A percentile compares a stretch with the other conserved stretches of the same genome.
These are phyloP conservation scores for Bauhinia variegata DNA, from an alignment of 306 rosid species.

Conservation along the genomic window DNA sequence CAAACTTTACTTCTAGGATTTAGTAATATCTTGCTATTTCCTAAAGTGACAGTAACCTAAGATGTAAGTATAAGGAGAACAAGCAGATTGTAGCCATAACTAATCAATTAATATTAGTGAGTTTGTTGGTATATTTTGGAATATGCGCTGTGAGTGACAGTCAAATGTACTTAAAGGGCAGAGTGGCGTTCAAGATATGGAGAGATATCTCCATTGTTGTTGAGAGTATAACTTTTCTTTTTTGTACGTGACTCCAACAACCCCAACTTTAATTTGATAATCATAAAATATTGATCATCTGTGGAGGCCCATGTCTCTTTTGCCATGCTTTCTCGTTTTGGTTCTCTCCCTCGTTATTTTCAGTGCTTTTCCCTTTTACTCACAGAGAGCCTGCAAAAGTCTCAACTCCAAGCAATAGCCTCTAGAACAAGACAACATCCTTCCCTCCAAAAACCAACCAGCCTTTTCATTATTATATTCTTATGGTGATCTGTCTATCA, in stretches of 20 bases:
- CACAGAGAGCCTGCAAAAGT: slow-evolving; percentile 43
- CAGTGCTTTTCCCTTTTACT: slow-evolving; percentile 45
- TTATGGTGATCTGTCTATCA: slow-evolving; percentile 58
- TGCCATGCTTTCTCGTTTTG: slow-evolving; percentile 32
- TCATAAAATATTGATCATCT: slow-evolving; percentile 6
- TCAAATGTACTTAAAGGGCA: slow-evolving; percentile 33
- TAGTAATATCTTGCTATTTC: too few relatives aligned
- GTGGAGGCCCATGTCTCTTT: slow-evolving; percentile 38
- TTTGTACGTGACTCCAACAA: slow-evolving; percentile 10
- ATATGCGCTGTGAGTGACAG: slow-evolving; percentile 15
- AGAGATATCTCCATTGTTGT: slow-evolving; percentile 23
- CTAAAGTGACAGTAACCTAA: too few relatives aligned
- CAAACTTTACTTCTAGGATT: too few relatives aligned
- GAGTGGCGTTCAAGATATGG: slow-evolving; percentile 35
- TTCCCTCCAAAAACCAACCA: slow-evolving; percentile 50
- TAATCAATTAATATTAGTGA: too few relatives aligned
- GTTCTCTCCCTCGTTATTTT: slow-evolving; percentile 49
- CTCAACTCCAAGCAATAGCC: slow-evolving; percentile 37
- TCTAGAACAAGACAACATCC: slow-evolving; percentile 57
- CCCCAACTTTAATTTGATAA: slow-evolving; percentile 24
- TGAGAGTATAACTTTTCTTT: slow-evolving; percentile 4
- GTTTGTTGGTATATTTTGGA: neutral
- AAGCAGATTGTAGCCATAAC: too few relatives aligned
- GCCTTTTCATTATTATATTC: slow-evolving; percentile 52
- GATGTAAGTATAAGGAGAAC: too few relatives aligned